Percentiles rank a stretch among this genome's conserved stretches.
Conservation (phyloP, 2,329 filamentous ascomycete species). For the Exophiala viscosa region DNA sequence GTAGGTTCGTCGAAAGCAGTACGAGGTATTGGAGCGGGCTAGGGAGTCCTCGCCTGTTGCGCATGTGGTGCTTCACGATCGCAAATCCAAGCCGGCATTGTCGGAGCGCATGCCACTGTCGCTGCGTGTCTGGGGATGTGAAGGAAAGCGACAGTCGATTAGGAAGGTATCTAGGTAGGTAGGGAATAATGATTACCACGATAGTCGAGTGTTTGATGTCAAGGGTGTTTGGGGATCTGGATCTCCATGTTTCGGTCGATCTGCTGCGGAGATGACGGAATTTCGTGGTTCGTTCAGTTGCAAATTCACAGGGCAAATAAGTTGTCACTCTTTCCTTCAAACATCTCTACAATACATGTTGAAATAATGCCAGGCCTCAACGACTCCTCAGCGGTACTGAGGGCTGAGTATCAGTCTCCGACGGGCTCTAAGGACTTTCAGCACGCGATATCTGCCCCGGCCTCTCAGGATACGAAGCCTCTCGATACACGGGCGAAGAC, state of each 20-base stretch:
- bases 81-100: background rate
- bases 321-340: too few relatives aligned
- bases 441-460: constrained; percentile 5
- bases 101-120: background rate
- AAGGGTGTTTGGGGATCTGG: too few relatives aligned
- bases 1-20: background rate
- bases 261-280: too few relatives aligned
- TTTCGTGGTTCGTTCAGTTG: too few relatives aligned
- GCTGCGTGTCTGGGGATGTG: too few relatives aligned
- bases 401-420: constrained; percentile 17
- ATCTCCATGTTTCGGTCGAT: too few relatives aligned
- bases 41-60: background rate
- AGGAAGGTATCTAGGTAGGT: too few relatives aligned
- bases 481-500: constrained; percentile 41
- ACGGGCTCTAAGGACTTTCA: constrained; percentile 11
- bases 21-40: background rate
- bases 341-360: too few relatives aligned
- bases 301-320: too few relatives aligned
- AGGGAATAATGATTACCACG: too few relatives aligned
- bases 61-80: background rate
- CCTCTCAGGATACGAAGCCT: background rate
- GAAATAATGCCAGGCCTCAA: constrained; percentile 1
- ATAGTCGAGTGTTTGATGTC: too few relatives aligned
- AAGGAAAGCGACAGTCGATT: too few relatives aligned
- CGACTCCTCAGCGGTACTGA: constrained; percentile 4